Conservation (phyloP, 768 basidiomycete genomes). For the Pisolithus orientalis region DNA sequence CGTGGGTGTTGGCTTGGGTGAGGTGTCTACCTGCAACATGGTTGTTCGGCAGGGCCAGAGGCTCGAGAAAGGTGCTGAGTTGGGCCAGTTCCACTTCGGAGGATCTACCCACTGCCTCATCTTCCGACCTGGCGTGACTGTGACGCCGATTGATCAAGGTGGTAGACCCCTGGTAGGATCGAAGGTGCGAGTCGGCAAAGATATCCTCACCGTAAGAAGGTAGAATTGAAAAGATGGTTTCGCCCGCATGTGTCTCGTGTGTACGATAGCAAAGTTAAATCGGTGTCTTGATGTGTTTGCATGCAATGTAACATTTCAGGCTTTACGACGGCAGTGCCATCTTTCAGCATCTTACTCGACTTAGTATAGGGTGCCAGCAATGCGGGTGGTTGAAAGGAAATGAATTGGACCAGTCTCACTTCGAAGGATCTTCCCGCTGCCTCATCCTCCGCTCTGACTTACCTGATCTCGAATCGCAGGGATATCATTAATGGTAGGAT, state of each 20-base stretch:
- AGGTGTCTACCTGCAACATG: conserved; percentile 27
- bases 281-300: conserved; percentile 33
- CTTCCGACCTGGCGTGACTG: conserved; percentile 23
- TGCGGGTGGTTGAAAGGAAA: conserved; percentile 1
- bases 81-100: conserved; percentile 52
- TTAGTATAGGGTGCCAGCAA: conserved; percentile 65
- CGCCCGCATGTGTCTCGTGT: too few relatives aligned
- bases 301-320: conserved; percentile 36
- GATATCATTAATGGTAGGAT: too few relatives aligned
- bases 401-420: too few relatives aligned
- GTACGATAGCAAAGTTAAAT: too few relatives aligned
- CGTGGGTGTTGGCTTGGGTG: too few relatives aligned
- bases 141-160: background rate
- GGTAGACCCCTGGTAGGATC: too few relatives aligned
- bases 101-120: conserved; percentile 42
- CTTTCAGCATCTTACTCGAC: conserved; percentile 41
- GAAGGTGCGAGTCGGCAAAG: too few relatives aligned
- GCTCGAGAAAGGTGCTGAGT: conserved; percentile 43
- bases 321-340: conserved; percentile 54
- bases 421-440: too few relatives aligned
- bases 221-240: too few relatives aligned
- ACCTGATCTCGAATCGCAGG: too few relatives aligned
- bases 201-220: too few relatives aligned
- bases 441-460: too few relatives aligned
- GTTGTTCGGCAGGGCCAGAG: conserved; percentile 24